Base-by-base conservation (phyloP, 352 stramenopile species). In the Globisporangium viniferum region DNA sequence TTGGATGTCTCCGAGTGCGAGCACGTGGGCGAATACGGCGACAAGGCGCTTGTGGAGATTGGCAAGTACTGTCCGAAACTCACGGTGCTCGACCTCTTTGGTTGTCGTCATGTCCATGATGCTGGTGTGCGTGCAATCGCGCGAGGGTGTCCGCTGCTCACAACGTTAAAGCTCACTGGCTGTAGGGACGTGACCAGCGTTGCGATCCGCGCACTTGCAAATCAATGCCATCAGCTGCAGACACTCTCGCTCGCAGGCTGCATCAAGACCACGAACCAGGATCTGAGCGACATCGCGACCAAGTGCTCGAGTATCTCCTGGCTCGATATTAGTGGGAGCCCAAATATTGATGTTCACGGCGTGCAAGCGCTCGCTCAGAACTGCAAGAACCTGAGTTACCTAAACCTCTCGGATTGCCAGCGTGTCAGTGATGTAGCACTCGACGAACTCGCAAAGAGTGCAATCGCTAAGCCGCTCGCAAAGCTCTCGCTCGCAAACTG, bases 41-140 rank as follows among this genome's bases (percentile, higher is more conserved):
- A 98, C 79, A 93, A 96, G 69, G 92, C 89, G 31, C 75, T 98
- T 8, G 71, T 97, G 29, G 92, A 96, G 73, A 80, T 98, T 18
- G 94, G 93, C 5, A 79, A 80, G 49, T 90, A 80, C 72, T 98
- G 93, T 67, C 70, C 75, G 2, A 74, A 89, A 62, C 72, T 98
- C 35, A 74, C 73, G 18, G 74, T 89, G 18, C 71, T 98, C 2
- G 84, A 97, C 59, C 76, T 98, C 9, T 92, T 90, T 64, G 90
- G 91, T 3, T 98, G 93, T 67, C 89, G 89, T 15, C 90, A 97
- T 64, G 91, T 97, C 1, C 86, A 94, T 27, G 83, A 95, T 59
- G 62, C 73, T 8, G 91, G 92, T 4, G 69, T 98, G 24, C 84
- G 84, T 24, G 87, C 90, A 0, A 69, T 98, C 14, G 90, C 91